Evolutionary conservation across 1,139 yeast species (phyloP).

Genomic region (Nakaseomyces uthaithaninus): DNA sequence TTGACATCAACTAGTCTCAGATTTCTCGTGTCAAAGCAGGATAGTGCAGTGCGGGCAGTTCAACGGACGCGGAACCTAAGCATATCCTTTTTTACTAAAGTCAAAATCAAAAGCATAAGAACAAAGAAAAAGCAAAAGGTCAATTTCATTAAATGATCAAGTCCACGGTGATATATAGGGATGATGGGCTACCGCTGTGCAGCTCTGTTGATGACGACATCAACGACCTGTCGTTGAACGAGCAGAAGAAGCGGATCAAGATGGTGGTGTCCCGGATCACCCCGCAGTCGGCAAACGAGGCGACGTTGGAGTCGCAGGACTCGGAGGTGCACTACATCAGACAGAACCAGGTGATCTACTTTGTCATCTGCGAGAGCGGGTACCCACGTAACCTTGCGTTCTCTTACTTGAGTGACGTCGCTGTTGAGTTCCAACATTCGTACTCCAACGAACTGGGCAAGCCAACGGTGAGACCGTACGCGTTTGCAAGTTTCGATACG

Average conservation of each 20-base stretch:
- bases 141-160: slow-evolving; percentile 45
- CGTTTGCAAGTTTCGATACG: slow-evolving; percentile 76
- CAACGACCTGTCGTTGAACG: slow-evolving; percentile 45
- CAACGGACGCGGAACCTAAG: too few species aligned
- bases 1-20: too few species aligned
- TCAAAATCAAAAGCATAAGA: background rate
- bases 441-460: slow-evolving; percentile 65
- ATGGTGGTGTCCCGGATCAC: slow-evolving; percentile 67
- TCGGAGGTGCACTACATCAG: slow-evolving; percentile 73
- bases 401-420: slow-evolving; percentile 73
- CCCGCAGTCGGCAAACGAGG: slow-evolving; percentile 75
- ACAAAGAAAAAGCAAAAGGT: slow-evolving; percentile 2
- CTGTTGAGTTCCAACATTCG: slow-evolving; percentile 71
- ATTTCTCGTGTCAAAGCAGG: too few species aligned
- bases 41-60: too few species aligned
- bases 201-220: slow-evolving; percentile 84
- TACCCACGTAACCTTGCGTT: slow-evolving; percentile 88
- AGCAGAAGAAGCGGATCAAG: slow-evolving; percentile 82
- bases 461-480: slow-evolving; percentile 72
- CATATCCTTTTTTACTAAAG: background rate
- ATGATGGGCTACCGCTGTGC: slow-evolving; percentile 76
- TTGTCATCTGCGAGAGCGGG: slow-evolving; percentile 66
- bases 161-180: slow-evolving; percentile 62
- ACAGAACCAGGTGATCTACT: slow-evolving; percentile 56
- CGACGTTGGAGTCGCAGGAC: slow-evolving; percentile 71